Evolutionary conservation across 78 protist species (phyloP).

Genomic region (Dictyostelium firmibasis): DNA sequence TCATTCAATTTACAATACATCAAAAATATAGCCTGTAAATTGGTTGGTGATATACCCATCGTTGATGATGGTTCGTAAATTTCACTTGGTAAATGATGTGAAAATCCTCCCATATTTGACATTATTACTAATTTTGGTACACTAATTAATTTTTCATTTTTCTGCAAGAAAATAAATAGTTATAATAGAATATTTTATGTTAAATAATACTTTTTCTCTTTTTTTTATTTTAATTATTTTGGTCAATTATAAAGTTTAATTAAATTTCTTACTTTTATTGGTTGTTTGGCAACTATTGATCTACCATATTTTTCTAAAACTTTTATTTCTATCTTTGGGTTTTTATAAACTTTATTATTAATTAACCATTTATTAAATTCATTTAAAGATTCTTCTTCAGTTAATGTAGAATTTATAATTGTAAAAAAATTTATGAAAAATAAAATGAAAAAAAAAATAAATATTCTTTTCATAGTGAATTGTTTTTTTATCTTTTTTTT

Average conservation of each 20-base stretch:
- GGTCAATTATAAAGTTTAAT: too few species aligned
- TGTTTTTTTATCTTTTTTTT: too few species aligned
- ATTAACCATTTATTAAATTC: conserved; percentile 22
- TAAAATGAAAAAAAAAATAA: too few species aligned
- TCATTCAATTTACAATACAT: conserved; percentile 23
- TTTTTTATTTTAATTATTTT: neutral
- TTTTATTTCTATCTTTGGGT: conserved; percentile 13
- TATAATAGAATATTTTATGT: neutral
- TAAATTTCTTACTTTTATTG: neutral
- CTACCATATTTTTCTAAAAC: conserved; percentile 32
- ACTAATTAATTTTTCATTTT: conserved; percentile 17
- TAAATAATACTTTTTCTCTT: neutral
- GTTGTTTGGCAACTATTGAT: conserved; percentile 21
- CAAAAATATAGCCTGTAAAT: conserved; percentile 36
- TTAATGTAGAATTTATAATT: neutral
- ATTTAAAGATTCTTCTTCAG: neutral
- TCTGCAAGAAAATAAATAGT: neutral
- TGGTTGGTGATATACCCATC: conserved; percentile 1
- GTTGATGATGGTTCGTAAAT: neutral
- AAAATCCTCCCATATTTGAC: neutral
- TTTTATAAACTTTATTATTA: neutral
- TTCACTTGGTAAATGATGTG: conserved; percentile 18
- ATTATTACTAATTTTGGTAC: conserved; percentile 37
- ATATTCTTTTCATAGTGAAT: neutral
- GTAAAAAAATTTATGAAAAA: neutral